Conservation (phyloP, 176 grass and related monocot genomes). For the Zea luxurians region DNA sequence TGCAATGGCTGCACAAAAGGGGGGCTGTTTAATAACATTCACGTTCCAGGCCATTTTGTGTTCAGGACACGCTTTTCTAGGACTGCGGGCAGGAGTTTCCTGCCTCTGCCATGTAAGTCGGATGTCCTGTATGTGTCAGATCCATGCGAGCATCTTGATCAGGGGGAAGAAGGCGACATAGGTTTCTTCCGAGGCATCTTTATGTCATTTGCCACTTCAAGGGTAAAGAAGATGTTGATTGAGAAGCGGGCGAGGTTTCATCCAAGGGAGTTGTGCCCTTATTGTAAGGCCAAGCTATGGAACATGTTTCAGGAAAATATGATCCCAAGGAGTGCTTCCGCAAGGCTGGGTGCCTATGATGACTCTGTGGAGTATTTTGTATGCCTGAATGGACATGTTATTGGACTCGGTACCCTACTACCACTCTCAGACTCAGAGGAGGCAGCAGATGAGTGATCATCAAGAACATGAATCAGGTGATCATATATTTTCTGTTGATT, state of each 20-base stretch:
- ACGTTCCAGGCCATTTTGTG: conserved; percentile 77
- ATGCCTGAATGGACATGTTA: conserved; percentile 92
- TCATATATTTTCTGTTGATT: conserved; percentile 25
- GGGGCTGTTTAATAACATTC: conserved; percentile 58
- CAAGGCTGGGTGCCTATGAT: conserved; percentile 73
- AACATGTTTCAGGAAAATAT: conserved; percentile 89
- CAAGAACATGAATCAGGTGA: conserved; percentile 53
- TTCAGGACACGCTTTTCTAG: conserved; percentile 80
- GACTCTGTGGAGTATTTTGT: conserved; percentile 93
- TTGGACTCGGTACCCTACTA: conserved; percentile 75
- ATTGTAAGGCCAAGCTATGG: conserved; percentile 95
- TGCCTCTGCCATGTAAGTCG: conserved; percentile 69
- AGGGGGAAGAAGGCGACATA: conserved; percentile 91
- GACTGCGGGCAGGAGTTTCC: conserved; percentile 84
- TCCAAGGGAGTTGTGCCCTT: conserved; percentile 78
- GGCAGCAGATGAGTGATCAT: conserved; percentile 57
- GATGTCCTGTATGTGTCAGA: conserved; percentile 97
- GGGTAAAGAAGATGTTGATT: conserved; percentile 83
- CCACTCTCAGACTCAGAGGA: conserved; percentile 90
- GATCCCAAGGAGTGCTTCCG: conserved; percentile 66
- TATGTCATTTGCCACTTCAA: conserved; percentile 86
- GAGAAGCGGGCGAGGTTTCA: conserved; percentile 82
- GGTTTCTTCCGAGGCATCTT: conserved; percentile 95
- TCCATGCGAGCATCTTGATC: conserved; percentile 94
- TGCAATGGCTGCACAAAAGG: conserved; percentile 84